These are phyloP conservation scores for Rhizomucor pusillus DNA, from an alignment of 371 early-diverging fungal genomes.

Conservation along the genomic window DNA sequence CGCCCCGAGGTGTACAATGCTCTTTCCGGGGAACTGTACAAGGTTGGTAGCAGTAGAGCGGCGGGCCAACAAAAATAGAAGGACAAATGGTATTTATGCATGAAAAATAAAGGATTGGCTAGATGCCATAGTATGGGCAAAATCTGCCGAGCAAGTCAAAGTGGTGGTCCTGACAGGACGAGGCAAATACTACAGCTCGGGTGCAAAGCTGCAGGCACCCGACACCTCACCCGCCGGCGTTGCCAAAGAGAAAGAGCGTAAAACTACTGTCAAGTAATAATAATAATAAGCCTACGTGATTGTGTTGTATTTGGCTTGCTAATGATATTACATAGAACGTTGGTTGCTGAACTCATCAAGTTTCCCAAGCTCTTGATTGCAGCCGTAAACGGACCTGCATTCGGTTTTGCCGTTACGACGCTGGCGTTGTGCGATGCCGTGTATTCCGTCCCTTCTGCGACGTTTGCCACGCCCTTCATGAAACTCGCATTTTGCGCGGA, in stretches of 20 bases:
- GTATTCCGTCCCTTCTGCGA: slow-evolving; percentile 59
- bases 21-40: slow-evolving; percentile 57
- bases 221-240: slow-evolving; percentile 19
- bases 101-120: slow-evolving; percentile 55
- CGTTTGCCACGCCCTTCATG: slow-evolving; percentile 70
- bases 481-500: slow-evolving; percentile 69
- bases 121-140: slow-evolving; percentile 54
- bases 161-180: slow-evolving; percentile 67
- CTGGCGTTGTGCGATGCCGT: slow-evolving; percentile 71
- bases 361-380: slow-evolving; percentile 73
- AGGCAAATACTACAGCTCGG: slow-evolving; percentile 67
- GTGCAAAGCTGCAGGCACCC: slow-evolving; percentile 54
- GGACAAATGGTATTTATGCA: no score
- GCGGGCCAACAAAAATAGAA: no score
- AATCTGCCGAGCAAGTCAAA: slow-evolving; percentile 47
- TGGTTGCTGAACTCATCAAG: slow-evolving; percentile 57
- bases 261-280: slow-evolving; percentile 19
- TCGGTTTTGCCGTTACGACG: slow-evolving; percentile 69
- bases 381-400: slow-evolving; percentile 72
- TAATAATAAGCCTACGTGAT: neutral
- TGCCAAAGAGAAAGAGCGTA: slow-evolving; percentile 19
- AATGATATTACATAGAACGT: slow-evolving; percentile 26
- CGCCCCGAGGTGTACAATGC: slow-evolving; percentile 64
- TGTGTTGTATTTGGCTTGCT: neutral
- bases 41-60: slow-evolving; percentile 30